These are phyloP conservation scores for Pseudozyma sp. DNA, from an alignment of 1,284 basidiomycete species.

Conservation along the genomic window DNA sequence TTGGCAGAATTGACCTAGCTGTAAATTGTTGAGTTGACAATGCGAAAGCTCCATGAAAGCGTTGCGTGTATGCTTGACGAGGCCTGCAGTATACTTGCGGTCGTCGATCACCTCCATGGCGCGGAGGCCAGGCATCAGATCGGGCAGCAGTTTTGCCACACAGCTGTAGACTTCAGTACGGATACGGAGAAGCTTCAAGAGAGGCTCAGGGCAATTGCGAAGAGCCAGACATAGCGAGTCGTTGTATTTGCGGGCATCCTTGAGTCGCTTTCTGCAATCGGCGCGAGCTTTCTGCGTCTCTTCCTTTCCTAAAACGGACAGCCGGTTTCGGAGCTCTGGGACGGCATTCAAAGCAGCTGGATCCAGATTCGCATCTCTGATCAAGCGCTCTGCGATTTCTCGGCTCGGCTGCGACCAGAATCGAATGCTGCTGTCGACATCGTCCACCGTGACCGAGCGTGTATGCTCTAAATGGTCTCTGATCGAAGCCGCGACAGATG, in stretches of 20 bases:
- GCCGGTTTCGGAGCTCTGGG: not conserved
- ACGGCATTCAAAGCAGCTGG: not conserved
- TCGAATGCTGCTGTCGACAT: constrained; percentile 10
- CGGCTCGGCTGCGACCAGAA: constrained; percentile 1
- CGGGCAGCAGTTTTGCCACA: not conserved
- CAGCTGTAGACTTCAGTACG: constrained; percentile 15
- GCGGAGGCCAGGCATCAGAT: not conserved
- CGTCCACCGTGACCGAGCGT: constrained; percentile 2
- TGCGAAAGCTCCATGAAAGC: not conserved
- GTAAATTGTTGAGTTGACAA: not conserved
- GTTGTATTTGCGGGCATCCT: not conserved
- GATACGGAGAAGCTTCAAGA: constrained; percentile 4
- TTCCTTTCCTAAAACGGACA: not conserved
- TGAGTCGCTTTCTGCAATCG: not conserved
- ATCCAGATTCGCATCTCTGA: not conserved
- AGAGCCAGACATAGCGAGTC: constrained; percentile 4
- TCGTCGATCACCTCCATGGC: not conserved
- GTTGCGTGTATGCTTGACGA: constrained; percentile 4
- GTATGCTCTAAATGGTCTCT: not conserved
- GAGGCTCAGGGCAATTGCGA: not conserved
- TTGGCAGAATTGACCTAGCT: not conserved
- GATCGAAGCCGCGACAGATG: not conserved
- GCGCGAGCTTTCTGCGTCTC: constrained; percentile 2
- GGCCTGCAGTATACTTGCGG: not conserved
- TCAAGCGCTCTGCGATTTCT: not conserved